phyloP scores from a whole-genome alignment of 331 rosid species.

The Quercus phellos region DNA sequence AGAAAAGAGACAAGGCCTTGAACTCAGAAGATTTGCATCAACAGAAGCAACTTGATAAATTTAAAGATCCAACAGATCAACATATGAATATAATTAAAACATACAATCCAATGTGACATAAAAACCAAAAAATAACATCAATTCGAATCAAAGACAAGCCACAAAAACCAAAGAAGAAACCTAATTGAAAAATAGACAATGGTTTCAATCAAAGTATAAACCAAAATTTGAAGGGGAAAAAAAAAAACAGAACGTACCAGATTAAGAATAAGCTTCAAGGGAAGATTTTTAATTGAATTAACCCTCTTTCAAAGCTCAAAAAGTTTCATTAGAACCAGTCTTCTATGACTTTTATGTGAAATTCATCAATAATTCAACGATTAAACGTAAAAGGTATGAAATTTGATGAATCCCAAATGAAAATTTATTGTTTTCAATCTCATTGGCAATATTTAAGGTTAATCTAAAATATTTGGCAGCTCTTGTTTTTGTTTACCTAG shows the following conservation, averaged over 20 bases:
- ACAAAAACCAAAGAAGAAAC: conserved; percentile 12
- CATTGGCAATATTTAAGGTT: not conserved
- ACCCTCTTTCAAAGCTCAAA: not conserved
- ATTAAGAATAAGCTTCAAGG: conserved; percentile 10
- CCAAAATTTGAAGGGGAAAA: not conserved
- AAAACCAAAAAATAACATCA: not conserved
- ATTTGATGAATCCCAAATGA: not conserved
- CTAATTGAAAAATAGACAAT: not conserved
- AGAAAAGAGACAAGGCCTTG: not conserved
- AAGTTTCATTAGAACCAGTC: not conserved
- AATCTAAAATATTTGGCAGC: not conserved
- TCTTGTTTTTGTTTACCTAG: conserved; percentile 1
- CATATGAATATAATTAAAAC: not conserved
- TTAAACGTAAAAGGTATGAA: not conserved
- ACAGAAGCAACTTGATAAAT: not conserved
- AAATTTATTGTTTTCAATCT: not conserved
- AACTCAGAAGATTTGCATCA: not conserved
- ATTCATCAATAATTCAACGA: not conserved
- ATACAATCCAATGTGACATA: not conserved
- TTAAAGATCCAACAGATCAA: not conserved
- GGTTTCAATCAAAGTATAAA: not conserved
- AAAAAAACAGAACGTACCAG: not conserved
- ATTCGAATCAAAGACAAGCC: not conserved
- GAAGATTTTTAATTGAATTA: not conserved
- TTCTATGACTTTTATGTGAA: not conserved